Evolutionary conservation across 208 protist genomes (phyloP).

Genomic region (Vickermania spadyakhi): DNA sequence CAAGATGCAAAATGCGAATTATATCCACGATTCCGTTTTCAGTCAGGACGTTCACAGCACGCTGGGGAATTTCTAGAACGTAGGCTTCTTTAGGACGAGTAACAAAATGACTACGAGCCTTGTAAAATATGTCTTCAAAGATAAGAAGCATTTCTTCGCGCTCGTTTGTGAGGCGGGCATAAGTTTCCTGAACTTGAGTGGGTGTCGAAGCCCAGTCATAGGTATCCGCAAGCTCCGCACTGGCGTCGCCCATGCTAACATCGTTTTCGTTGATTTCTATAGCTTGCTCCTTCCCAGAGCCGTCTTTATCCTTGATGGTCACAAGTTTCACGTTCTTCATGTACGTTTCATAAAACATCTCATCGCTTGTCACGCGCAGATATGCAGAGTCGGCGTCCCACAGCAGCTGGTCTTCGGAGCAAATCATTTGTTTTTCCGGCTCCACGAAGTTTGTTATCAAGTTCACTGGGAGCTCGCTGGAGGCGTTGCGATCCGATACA

Average conservation of each 20-base stretch:
- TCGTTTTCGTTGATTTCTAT: conserved; percentile 6
- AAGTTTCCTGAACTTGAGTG: conserved; percentile 25
- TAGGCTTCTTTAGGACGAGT: conserved; percentile 25
- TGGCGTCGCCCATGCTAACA: not conserved
- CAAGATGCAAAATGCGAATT: conserved; percentile 14
- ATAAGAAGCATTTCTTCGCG: conserved; percentile 25
- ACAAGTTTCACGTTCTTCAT: conserved; percentile 28
- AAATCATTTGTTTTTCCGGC: conserved; percentile 15
- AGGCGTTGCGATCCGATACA: conserved; percentile 48
- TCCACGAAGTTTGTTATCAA: conserved; percentile 65
- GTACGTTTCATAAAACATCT: conserved; percentile 76
- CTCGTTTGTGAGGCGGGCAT: conserved; percentile 28
- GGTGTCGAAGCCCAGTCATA: conserved; percentile 24
- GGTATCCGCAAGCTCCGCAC: not conserved
- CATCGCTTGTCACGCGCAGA: conserved; percentile 48
- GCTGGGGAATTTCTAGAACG: conserved; percentile 16
- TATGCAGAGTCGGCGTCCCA: conserved; percentile 40
- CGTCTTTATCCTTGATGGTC: conserved; percentile 4
- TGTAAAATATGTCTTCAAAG: conserved; percentile 73
- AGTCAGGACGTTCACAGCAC: conserved; percentile 8
- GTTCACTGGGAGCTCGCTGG: conserved; percentile 75
- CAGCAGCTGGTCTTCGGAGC: conserved; percentile 48
- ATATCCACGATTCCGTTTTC: conserved; percentile 9
- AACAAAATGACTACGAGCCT: conserved; percentile 57
- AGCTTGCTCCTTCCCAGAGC: conserved; percentile 5